phyloP scores from a whole-genome alignment of 768 basidiomycete species.

The Hericium rajendrae region DNA sequence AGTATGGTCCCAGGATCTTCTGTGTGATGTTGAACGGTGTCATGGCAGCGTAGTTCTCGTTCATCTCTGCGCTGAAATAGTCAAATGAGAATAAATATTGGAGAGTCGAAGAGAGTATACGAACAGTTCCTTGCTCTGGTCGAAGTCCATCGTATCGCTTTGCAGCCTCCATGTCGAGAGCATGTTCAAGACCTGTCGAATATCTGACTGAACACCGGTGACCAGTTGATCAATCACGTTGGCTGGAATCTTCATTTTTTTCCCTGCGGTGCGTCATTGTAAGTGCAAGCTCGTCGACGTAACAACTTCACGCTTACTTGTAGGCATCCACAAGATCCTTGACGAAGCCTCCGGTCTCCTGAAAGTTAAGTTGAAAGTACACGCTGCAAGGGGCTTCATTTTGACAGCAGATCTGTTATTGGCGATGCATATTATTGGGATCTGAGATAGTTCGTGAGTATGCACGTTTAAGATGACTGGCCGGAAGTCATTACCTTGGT shows the following conservation, averaged over 20 bases:
- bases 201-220: constrained; percentile 84
- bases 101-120: too few species aligned
- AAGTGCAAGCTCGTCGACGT: neutral
- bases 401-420: constrained; percentile 86
- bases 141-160: constrained; percentile 73
- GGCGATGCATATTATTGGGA: constrained; percentile 96
- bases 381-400: constrained; percentile 72
- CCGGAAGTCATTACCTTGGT: constrained; percentile 49
- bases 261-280: constrained; percentile 44
- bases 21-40: constrained; percentile 90
- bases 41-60: constrained; percentile 86
- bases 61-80: constrained; percentile 46
- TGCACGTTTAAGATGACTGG: neutral
- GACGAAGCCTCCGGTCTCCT: constrained; percentile 43
- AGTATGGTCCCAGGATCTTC: constrained; percentile 83
- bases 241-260: constrained; percentile 82
- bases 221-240: constrained; percentile 92
- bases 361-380: constrained; percentile 72
- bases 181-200: constrained; percentile 97
- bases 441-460: constrained; percentile 32
- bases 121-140: constrained; percentile 82
- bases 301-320: constrained; percentile 47
- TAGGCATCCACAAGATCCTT: constrained; percentile 79
- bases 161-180: constrained; percentile 95
- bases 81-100: neutral